phyloP scores from a whole-genome alignment of 78 protist species.

The Dictyostelium citrinum region DNA sequence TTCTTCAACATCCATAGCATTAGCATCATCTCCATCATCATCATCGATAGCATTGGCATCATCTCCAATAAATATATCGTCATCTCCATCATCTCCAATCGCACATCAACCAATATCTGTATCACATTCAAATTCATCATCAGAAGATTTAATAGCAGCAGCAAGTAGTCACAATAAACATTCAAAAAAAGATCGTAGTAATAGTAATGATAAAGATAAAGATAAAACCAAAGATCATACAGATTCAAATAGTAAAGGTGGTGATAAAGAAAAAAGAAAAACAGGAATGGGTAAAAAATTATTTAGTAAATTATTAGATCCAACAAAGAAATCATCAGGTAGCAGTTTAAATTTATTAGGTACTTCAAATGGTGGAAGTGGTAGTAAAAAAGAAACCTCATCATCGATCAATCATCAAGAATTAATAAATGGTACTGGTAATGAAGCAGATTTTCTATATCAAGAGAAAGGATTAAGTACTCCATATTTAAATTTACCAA shows the following conservation, averaged over 20 bases:
- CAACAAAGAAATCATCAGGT: neutral
- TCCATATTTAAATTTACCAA: conserved; percentile 1
- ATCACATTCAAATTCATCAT: neutral
- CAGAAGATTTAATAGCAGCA: neutral
- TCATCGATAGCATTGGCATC: neutral
- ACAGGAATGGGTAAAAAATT: neutral
- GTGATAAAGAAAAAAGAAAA: neutral
- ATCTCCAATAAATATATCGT: neutral
- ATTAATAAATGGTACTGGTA: neutral
- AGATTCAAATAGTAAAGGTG: neutral
- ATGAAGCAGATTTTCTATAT: conserved; percentile 5
- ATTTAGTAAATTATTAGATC: neutral
- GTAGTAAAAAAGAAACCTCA: neutral
- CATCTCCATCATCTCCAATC: neutral
- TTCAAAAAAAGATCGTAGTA: neutral
- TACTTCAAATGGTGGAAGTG: neutral
- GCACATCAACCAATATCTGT: neutral
- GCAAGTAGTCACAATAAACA: no score
- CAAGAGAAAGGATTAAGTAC: neutral
- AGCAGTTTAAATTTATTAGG: neutral
- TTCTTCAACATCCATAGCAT: neutral
- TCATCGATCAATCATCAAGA: neutral
- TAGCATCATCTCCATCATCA: neutral
- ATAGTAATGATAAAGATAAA: neutral
- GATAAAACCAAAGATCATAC: neutral